Evolutionary conservation across 192 early-diverging fungal genomes (phyloP), one percentile per base, ranked within the genome.

Genomic region (Irineochytrium annulatum): DNA sequence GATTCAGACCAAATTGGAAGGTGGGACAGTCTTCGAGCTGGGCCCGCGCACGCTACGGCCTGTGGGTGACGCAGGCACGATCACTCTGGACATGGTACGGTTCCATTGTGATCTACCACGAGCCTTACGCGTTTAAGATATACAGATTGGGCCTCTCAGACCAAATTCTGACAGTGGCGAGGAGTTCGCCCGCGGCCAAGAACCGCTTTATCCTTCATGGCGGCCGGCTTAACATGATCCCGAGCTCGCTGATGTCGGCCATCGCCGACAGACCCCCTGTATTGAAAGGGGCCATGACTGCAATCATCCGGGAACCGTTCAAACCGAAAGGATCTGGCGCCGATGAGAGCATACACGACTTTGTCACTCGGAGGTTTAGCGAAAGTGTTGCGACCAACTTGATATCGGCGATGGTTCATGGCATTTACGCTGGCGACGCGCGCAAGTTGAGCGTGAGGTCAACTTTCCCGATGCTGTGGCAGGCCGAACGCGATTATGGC

Each of bases 351-450:
- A 86, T 98, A 35, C 81, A 89, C 70, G 62, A 65, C 34, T 95
- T 98, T 82, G 72, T 93, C 3, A 65, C 70, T 27, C 75, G 93
- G 43, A 78, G 93, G 26, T 92, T 98, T 62, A 85, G 87, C 37
- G 59, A 67, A 19, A 69, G 72, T 1, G 73, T 94, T 2, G 89
- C 92, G 39, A 79, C 92, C 53, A 89, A 89, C 44, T 60, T 98
- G 62, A 83, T 92, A 3, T 91, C 91, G 31, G 90, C 95, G 0
- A 75, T 95, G 31, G 82, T 94, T 52, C 92, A 95, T 59, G 95
- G 95, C 0, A 91, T 98, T 28, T 96, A 95, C 72, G 93, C 93
- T 0, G 92, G 93, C 0, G 89, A 98, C 65, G 78, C 79, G 0
- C 86, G 76, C 52, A 63, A 81, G 44, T 73, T 98, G 27, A 92